Percentiles rank a stretch among this genome's conserved stretches.
These are phyloP conservation scores for Annulohypoxylon stygium DNA, from an alignment of 495 filamentous ascomycete species.

Conservation along the genomic window DNA sequence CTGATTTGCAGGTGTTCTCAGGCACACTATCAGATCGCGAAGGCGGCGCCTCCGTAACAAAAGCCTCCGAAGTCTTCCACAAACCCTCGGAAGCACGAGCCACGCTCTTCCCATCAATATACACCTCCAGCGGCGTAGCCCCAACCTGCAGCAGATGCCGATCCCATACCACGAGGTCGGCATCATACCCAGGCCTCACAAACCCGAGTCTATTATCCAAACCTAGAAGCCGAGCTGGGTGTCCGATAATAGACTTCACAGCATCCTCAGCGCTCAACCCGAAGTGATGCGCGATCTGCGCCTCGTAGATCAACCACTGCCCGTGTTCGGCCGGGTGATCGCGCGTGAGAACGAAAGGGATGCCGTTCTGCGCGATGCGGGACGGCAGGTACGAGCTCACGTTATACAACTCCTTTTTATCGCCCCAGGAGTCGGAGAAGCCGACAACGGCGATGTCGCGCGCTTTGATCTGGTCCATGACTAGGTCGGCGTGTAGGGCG, in stretches of 20 bases:
- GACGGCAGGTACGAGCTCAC: conserved; percentile 63
- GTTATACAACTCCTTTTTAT: conserved; percentile 66
- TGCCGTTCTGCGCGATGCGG: conserved; percentile 60
- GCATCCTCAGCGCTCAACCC: conserved; percentile 61
- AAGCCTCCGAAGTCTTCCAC: conserved; percentile 29
- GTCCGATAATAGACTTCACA: conserved; percentile 63
- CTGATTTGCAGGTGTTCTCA: conserved; percentile 20
- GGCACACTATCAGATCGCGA: conserved; percentile 44
- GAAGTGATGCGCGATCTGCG: conserved; percentile 64
- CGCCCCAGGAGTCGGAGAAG: conserved; percentile 65
- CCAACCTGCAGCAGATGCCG: conserved; percentile 64
- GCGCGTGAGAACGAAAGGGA: conserved; percentile 65
- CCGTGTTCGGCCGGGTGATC: conserved; percentile 59
- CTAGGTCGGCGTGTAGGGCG: conserved; percentile 62
- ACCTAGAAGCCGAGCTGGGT: conserved; percentile 62
- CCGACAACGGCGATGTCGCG: conserved; percentile 51
- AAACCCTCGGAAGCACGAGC: conserved; percentile 30
- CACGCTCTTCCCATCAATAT: conserved; percentile 61
- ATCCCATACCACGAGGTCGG: conserved; percentile 69
- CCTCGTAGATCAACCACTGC: conserved; percentile 61
- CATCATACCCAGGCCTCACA: conserved; percentile 64
- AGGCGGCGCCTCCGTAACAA: conserved; percentile 35
- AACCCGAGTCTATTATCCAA: conserved; percentile 63
- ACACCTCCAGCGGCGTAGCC: conserved; percentile 67
- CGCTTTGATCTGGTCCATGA: conserved; percentile 65